Evolutionary conservation across 495 filamentous ascomycete species (phyloP).

Genomic region (Aspergillus diversus): DNA sequence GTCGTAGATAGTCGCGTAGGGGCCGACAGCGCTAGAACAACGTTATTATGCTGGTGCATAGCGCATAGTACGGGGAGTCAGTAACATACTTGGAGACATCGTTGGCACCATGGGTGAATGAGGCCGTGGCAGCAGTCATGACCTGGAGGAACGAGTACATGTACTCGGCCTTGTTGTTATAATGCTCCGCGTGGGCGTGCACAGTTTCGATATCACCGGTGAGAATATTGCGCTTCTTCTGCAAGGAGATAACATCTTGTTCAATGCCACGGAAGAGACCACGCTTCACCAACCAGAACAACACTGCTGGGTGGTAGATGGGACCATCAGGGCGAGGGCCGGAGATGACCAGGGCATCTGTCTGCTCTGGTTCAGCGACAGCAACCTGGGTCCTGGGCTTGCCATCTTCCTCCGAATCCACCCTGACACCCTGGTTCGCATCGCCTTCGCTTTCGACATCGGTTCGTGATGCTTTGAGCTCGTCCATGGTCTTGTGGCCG

Average conservation of each 20-base stretch:
- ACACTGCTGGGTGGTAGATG: constrained; percentile 11
- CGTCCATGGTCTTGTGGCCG: constrained; percentile 27
- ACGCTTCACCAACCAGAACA: constrained; percentile 23
- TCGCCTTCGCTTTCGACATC: constrained; percentile 17
- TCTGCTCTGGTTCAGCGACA: constrained; percentile 1
- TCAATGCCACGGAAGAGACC: constrained; percentile 24
- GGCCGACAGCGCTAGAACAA: constrained; percentile 19
- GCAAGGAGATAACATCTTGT: constrained; percentile 22
- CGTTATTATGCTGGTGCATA: not conserved
- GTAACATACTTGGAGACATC: constrained; percentile 25
- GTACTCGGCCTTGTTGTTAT: constrained; percentile 26
- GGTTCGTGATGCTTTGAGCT: constrained; percentile 20
- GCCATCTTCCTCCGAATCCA: not conserved
- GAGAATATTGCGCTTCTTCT: constrained; percentile 24
- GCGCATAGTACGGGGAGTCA: not conserved
- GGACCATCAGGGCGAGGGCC: constrained; percentile 25
- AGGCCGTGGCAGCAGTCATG: constrained; percentile 23
- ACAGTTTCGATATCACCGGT: constrained; percentile 22
- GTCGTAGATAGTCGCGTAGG: constrained; percentile 25
- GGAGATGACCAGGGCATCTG: constrained; percentile 10
- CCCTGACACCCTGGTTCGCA: not conserved
- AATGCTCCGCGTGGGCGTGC: constrained; percentile 22
- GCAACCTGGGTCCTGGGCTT: not conserved
- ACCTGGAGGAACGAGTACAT: constrained; percentile 28
- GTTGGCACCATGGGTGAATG: constrained; percentile 27